phyloP scores from a whole-genome alignment of 2,329 filamentous ascomycete genomes.

The Curvularia verruculosa region DNA sequence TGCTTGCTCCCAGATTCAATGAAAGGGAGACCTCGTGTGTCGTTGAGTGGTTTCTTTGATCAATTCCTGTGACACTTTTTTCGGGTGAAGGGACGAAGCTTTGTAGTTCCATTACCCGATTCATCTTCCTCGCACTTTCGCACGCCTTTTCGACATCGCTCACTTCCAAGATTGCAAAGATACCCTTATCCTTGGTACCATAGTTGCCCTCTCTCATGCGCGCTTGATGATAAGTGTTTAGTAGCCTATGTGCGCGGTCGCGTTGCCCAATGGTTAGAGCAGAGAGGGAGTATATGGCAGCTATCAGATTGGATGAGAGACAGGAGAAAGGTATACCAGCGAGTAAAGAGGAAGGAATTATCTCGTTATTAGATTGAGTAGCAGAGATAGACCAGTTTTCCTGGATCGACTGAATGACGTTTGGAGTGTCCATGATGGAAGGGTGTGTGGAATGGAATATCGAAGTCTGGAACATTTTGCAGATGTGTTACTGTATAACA shows the following conservation, averaged over 20 bases:
- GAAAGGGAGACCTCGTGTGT: background rate
- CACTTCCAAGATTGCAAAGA: slow-evolving; percentile 10
- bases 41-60: background rate
- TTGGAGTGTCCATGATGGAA: background rate
- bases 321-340: background rate
- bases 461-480: background rate
- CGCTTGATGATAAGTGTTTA: slow-evolving; percentile 20
- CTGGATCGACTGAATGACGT: slow-evolving; percentile 4
- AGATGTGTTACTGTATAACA: background rate
- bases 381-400: slow-evolving; percentile 11
- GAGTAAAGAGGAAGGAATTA: slow-evolving; percentile 1
- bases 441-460: background rate
- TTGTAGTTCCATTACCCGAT: background rate
- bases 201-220: slow-evolving; percentile 12
- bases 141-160: slow-evolving; percentile 21
- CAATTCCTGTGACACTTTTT: background rate
- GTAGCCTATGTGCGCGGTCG: slow-evolving; percentile 18
- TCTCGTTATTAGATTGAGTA: background rate
- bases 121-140: slow-evolving; percentile 18
- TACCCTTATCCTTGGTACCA: background rate
- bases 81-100: background rate
- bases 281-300: slow-evolving; percentile 14
- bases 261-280: slow-evolving; percentile 14
- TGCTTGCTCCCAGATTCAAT: background rate
- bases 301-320: slow-evolving; percentile 3